Percentiles rank a stretch among this genome's conserved stretches.
Conservation (phyloP, 352 stramenopile species). For the Phytophthora ohioensis region DNA sequence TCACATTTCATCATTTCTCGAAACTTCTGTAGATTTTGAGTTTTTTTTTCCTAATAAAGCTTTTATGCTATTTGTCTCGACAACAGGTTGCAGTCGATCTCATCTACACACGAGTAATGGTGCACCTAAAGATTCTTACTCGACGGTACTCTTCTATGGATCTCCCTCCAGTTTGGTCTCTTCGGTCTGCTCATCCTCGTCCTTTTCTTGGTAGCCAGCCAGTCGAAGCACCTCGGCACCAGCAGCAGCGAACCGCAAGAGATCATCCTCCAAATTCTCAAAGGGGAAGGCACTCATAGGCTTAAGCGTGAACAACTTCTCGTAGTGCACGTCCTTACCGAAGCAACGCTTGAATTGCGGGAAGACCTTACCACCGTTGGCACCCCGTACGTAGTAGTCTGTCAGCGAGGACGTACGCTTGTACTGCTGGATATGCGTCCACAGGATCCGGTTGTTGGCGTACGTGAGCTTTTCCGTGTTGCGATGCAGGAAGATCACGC, state of each 20-base stretch:
- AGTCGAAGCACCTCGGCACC: constrained; percentile 42
- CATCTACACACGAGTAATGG: constrained; percentile 21
- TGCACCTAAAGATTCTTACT: constrained; percentile 27
- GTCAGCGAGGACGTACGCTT: constrained; percentile 47
- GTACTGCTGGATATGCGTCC: constrained; percentile 71
- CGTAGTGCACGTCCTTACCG: constrained; percentile 73
- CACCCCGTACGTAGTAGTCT: constrained; percentile 68
- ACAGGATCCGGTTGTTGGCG: constrained; percentile 53
- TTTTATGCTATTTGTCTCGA: constrained; percentile 35
- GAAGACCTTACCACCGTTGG: constrained; percentile 74
- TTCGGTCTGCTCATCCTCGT: constrained; percentile 22
- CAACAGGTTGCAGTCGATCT: background rate
- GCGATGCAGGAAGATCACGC: constrained; percentile 75
- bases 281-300: constrained; percentile 74
- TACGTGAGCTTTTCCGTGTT: constrained; percentile 75
- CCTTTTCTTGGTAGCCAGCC: constrained; percentile 33
- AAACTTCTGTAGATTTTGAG: constrained; percentile 4
- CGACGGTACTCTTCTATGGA: constrained; percentile 25
- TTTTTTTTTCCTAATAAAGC: constrained; percentile 31
- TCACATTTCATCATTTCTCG: background rate
- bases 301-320: constrained; percentile 74
- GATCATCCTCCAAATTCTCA: constrained; percentile 61
- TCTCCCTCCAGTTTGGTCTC: constrained; percentile 18
- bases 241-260: constrained; percentile 59
- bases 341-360: constrained; percentile 76